These are phyloP conservation scores for Cladosporium halotolerans DNA, from an alignment of 2,329 filamentous ascomycete genomes.

Conservation along the genomic window DNA sequence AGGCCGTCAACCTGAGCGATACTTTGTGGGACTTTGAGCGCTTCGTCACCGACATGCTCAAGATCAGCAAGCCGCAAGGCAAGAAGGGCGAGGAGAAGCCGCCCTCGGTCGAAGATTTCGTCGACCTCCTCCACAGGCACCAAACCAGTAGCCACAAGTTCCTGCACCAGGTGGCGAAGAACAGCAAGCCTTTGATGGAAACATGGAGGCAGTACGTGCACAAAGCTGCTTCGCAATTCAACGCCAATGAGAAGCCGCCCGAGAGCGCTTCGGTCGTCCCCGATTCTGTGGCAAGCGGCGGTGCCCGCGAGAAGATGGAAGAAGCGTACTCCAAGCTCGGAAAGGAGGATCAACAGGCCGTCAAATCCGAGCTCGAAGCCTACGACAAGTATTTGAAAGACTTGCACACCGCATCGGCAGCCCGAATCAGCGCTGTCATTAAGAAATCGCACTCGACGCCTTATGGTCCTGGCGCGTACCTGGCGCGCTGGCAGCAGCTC, in stretches of 20 bases:
- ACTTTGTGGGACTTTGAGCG: conserved; percentile 61
- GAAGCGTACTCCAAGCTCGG: conserved; percentile 44
- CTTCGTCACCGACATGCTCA: conserved; percentile 67
- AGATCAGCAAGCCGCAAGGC: conserved; percentile 37
- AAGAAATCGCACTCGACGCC: conserved; percentile 36
- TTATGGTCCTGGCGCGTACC: conserved; percentile 64
- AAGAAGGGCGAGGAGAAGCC: conserved; percentile 27
- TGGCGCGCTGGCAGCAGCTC: conserved; percentile 65
- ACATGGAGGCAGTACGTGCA: conserved; percentile 58
- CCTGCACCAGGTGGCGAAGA: conserved; percentile 61
- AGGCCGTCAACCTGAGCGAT: conserved; percentile 63
- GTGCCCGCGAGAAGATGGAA: conserved; percentile 37
- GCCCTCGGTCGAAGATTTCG: conserved; percentile 66
- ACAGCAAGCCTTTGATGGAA: conserved; percentile 59
- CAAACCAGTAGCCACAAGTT: conserved; percentile 60
- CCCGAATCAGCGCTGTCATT: conserved; percentile 54
- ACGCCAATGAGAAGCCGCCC: conserved; percentile 23
- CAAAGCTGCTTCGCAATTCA: conserved; percentile 52
- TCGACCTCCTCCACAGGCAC: conserved; percentile 60
- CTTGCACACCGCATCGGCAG: conserved; percentile 49
- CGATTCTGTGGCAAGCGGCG: conserved; percentile 34
- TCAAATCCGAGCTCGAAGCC: conserved; percentile 51
- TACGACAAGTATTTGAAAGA: conserved; percentile 56
- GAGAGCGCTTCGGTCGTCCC: conserved; percentile 18
- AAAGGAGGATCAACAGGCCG: conserved; percentile 36